A percentile compares a stretch with the other conserved stretches of the same genome.
Conservation (phyloP, 768 basidiomycete genomes). For the Termitomyces eurrhizus region DNA sequence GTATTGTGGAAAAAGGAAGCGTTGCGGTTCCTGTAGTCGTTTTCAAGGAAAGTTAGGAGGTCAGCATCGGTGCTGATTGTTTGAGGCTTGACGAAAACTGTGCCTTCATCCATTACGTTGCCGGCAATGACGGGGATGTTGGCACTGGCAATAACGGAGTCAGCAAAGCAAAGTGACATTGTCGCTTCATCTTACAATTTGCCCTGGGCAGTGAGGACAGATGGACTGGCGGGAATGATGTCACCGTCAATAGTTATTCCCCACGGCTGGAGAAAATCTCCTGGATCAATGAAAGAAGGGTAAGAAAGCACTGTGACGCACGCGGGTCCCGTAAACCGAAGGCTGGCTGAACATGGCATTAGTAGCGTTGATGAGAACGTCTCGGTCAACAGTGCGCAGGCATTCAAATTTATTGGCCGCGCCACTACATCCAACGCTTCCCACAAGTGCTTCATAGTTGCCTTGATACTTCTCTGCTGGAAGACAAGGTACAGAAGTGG, state of each 20-base stretch:
- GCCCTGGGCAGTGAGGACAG: constrained; percentile 17
- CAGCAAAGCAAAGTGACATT: not conserved
- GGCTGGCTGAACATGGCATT: constrained; percentile 16
- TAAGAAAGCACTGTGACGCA: not conserved
- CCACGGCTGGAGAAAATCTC: constrained; percentile 12
- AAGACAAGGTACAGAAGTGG: constrained; percentile 26
- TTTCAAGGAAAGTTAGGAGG: constrained; percentile 18
- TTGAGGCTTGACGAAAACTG: constrained; percentile 18
- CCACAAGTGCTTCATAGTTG: constrained; percentile 37
- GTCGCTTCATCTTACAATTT: constrained; percentile 12
- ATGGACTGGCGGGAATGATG: constrained; percentile 17
- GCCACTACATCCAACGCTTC: constrained; percentile 26
- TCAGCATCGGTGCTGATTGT: constrained; percentile 13
- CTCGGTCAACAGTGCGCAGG: constrained; percentile 14
- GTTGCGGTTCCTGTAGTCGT: constrained; percentile 18
- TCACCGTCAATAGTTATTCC: constrained; percentile 17
- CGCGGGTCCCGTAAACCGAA: constrained; percentile 15
- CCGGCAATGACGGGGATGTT: constrained; percentile 18
- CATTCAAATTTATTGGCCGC: constrained; percentile 25
- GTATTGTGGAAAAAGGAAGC: constrained; percentile 18
- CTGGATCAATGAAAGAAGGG: not conserved
- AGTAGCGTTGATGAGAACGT: constrained; percentile 16
- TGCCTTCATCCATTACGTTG: constrained; percentile 19
- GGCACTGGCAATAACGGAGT: constrained; percentile 6
- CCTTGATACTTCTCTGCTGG: constrained; percentile 25